Percentiles rank a stretch among this genome's conserved stretches.
Conservation (phyloP, 2,329 filamentous ascomycete species). For the Ceratocystiopsis brevicomis region DNA sequence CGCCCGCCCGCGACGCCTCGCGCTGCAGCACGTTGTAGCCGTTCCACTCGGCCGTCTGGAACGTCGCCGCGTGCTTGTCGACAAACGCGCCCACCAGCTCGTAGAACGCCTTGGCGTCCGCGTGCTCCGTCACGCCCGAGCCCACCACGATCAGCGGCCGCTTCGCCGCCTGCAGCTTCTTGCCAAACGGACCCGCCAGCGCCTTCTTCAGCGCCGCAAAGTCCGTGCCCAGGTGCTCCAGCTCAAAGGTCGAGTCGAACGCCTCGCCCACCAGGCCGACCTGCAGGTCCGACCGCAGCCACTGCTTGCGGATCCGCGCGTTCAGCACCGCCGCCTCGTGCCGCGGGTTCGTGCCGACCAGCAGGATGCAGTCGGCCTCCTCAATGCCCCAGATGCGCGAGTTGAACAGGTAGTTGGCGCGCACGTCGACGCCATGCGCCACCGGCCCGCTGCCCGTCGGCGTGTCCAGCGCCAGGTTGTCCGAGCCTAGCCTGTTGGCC, state of each 20-base stretch:
- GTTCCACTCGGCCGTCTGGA: conserved; percentile 82
- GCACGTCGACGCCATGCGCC: conserved; percentile 81
- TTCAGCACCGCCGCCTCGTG: conserved; percentile 93
- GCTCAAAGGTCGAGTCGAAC: conserved; percentile 90
- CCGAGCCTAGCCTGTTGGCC: conserved; percentile 87
- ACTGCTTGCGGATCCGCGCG: conserved; percentile 93
- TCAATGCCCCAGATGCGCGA: conserved; percentile 86
- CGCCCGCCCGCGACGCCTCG: conserved; percentile 76
- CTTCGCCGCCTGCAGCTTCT: conserved; percentile 76
- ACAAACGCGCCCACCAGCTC: conserved; percentile 80
- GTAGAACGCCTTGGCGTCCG: conserved; percentile 81
- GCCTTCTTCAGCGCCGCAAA: conserved; percentile 66
- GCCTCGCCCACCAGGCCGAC: conserved; percentile 78
- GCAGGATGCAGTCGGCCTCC: conserved; percentile 77
- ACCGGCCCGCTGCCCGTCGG: conserved; percentile 66
- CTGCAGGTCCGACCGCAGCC: conserved; percentile 85
- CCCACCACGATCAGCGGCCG: conserved; percentile 93
- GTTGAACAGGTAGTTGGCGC: conserved; percentile 94
- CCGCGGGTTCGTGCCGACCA: conserved; percentile 86
- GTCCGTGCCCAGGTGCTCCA: conserved; percentile 72
- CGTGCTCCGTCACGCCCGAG: conserved; percentile 77
- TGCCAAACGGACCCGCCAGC: conserved; percentile 72
- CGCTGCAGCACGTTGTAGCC: conserved; percentile 95
- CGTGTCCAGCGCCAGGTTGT: conserved; percentile 86
- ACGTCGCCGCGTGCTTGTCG: conserved; percentile 80